phyloP scores from a whole-genome alignment of 805 yeast genomes.

The Candida arabinofermentans region DNA sequence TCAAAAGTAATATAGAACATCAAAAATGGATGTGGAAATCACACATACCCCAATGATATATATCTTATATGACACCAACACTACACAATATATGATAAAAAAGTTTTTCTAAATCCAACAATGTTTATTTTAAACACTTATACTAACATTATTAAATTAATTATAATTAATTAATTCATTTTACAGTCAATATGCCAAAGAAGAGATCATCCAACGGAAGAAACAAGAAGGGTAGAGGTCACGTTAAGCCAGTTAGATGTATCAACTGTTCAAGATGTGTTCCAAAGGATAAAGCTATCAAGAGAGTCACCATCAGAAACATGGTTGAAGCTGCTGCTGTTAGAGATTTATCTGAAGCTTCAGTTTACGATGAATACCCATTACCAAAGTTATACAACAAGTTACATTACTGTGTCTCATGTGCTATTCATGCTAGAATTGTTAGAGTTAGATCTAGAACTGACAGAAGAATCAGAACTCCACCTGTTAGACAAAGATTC shows the following conservation, averaged over 20 bases:
- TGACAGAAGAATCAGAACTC: constrained; percentile 98
- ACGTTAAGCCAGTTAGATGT: constrained; percentile 99
- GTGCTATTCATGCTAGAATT: constrained; percentile 99
- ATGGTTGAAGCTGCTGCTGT: constrained; percentile 99
- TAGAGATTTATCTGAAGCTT: constrained; percentile 99
- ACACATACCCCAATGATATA: no score
- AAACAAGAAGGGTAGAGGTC: constrained; percentile 99
- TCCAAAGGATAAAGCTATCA: constrained; percentile 99
- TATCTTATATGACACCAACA: no score
- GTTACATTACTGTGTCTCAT: constrained; percentile 99
- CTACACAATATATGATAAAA: no score
- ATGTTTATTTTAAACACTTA: no score
- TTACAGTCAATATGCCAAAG: constrained; percentile 82
- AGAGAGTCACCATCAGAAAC: constrained; percentile 99
- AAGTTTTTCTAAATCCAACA: no score
- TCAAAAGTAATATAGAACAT: no score
- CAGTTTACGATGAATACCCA: constrained; percentile 98
- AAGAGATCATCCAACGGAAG: constrained; percentile 99
- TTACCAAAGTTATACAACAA: constrained; percentile 99
- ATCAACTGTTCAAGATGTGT: constrained; percentile 99
- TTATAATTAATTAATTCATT: neutral
- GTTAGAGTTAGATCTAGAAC: constrained; percentile 99
- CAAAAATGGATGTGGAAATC: no score
- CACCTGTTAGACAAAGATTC: constrained; percentile 99
- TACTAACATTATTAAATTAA: constrained; percentile 1